A percentile compares a stretch with the other conserved stretches of the same genome.
Conservation (phyloP, 140 eudicot species). For the Flaveria floridana region DNA sequence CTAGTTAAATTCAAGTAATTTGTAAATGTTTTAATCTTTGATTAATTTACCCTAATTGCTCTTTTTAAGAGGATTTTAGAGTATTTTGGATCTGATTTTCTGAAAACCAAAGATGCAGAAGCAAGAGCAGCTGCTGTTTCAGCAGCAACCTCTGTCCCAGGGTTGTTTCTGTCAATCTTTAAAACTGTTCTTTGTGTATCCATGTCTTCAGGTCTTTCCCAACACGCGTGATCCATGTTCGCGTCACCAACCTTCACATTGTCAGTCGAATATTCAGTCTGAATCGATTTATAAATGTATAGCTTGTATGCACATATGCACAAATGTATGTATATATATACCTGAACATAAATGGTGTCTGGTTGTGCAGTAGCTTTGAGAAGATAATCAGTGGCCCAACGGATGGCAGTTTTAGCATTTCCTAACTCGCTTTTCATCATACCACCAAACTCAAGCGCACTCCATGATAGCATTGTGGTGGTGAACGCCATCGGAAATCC, state of each 20-base stretch:
- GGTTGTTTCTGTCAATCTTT: conserved; percentile 40
- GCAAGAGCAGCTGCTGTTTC: conserved; percentile 88
- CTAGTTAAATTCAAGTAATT: neutral
- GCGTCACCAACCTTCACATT: conserved; percentile 18
- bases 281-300: neutral
- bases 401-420: conserved; percentile 10
- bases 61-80: conserved; percentile 45
- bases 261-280: neutral
- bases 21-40: neutral
- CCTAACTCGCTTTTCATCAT: conserved; percentile 10
- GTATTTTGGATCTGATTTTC: conserved; percentile 37
- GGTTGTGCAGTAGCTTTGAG: conserved; percentile 18
- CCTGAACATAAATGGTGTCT: conserved; percentile 19
- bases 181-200: conserved; percentile 33
- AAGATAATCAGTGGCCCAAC: conserved; percentile 17
- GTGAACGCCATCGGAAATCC: conserved; percentile 23
- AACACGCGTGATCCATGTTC: conserved; percentile 19
- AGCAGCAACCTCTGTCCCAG: conserved; percentile 77
- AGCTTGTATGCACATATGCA: neutral
- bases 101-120: conserved; percentile 63
- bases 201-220: conserved; percentile 26
- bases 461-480: conserved; percentile 16
- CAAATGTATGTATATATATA: too few relatives aligned
- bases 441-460: conserved; percentile 22
- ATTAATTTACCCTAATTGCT: conserved; percentile 40